phyloP scores from a whole-genome alignment of 2,329 filamentous ascomycete genomes.

The Aspergillus quadrilineatus region DNA sequence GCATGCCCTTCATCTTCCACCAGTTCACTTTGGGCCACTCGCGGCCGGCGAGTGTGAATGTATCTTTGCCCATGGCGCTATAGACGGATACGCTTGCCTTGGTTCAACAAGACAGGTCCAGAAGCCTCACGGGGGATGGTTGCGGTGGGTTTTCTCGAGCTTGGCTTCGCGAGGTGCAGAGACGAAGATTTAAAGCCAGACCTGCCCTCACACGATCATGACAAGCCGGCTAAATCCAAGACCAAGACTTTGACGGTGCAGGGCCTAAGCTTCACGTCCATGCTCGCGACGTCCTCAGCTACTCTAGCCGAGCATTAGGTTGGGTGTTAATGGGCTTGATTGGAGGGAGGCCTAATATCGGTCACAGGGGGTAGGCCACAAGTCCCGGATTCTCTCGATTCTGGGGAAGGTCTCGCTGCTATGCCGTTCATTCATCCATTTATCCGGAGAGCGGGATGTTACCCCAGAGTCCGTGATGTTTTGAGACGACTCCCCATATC shows the following conservation, averaged over 20 bases:
- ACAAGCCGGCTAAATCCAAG: slow-evolving; percentile 8
- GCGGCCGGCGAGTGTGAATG: slow-evolving; percentile 23
- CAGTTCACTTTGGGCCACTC: slow-evolving; percentile 26
- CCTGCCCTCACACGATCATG: not conserved
- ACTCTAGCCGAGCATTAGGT: not conserved
- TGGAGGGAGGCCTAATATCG: not conserved
- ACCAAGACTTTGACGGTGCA: not conserved
- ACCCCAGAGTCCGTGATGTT: not conserved
- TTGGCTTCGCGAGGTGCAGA: not conserved
- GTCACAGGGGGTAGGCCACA: not conserved
- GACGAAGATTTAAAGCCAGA: not conserved
- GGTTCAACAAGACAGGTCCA: too few species aligned
- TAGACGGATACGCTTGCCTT: too few species aligned
- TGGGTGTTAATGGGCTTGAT: not conserved
- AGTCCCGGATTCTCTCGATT: not conserved
- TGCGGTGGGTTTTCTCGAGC: not conserved
- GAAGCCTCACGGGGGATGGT: not conserved
- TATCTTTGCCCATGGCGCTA: slow-evolving; percentile 10
- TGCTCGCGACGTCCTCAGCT: not conserved
- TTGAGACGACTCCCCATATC: not conserved
- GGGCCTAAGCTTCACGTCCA: not conserved
- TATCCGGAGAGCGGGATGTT: not conserved
- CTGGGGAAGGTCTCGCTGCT: too few species aligned
- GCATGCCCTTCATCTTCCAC: slow-evolving; percentile 24
- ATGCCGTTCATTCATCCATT: not conserved